A percentile compares a stretch with the other conserved stretches of the same genome.
Evolutionary conservation across 176 grass and related monocot species (phyloP).

Genomic region (Lolium perenne): DNA sequence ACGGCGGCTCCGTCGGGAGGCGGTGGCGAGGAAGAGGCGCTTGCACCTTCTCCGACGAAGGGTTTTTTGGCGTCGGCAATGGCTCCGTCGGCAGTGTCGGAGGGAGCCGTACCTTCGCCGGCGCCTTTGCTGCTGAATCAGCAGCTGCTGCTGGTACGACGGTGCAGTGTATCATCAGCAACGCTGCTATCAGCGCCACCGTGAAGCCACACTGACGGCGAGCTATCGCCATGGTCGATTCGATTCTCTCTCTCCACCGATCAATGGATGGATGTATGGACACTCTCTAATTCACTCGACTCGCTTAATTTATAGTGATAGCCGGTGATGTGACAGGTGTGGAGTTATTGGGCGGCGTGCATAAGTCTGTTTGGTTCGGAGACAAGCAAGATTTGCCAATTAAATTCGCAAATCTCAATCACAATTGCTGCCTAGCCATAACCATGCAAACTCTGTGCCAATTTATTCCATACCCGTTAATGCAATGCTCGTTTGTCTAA

Average conservation of each 20-base stretch:
- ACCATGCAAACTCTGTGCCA: not conserved
- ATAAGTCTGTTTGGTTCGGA: not conserved
- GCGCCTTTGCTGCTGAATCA: not conserved
- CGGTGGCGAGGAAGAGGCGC: not conserved
- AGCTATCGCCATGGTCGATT: not conserved
- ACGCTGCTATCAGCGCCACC: not conserved
- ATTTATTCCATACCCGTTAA: not conserved
- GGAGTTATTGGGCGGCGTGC: not conserved
- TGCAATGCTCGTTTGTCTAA: too few relatives aligned
- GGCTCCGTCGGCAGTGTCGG: not conserved
- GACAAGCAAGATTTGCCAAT: not conserved
- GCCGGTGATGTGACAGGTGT: not conserved
- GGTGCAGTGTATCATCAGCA: not conserved
- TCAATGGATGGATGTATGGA: not conserved
- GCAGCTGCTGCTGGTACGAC: not conserved
- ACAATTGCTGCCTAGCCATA: not conserved
- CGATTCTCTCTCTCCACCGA: not conserved
- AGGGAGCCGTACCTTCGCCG: not conserved
- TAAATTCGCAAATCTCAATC: not conserved
- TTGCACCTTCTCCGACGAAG: not conserved
- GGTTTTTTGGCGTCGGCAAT: not conserved
- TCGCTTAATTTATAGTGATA: not conserved
- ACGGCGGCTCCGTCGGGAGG: not conserved
- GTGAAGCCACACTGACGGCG: not conserved
- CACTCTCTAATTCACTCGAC: not conserved